These are phyloP conservation scores for Sporisorium scitamineum DNA, from an alignment of 1,284 basidiomycete genomes.

Conservation along the genomic window DNA sequence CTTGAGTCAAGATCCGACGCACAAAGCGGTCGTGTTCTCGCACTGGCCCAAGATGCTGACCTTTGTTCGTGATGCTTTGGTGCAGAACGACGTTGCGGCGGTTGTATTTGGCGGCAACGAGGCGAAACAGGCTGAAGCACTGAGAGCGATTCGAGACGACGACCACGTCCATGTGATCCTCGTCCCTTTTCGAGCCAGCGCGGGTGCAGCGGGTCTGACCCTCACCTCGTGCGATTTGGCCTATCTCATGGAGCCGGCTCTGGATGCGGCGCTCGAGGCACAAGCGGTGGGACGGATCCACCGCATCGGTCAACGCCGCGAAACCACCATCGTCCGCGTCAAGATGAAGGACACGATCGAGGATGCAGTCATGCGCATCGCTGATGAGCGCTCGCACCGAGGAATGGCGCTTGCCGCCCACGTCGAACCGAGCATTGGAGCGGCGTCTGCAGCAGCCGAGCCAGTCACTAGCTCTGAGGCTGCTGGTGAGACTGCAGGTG, in stretches of 20 bases:
- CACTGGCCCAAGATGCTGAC: slow-evolving; percentile 53
- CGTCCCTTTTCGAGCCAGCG: slow-evolving; percentile 50
- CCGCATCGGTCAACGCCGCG: slow-evolving; percentile 50
- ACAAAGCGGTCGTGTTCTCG: slow-evolving; percentile 56
- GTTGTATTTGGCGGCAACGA: slow-evolving; percentile 44
- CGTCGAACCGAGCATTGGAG: not conserved
- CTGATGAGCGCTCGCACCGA: slow-evolving; percentile 35
- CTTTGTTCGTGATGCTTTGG: slow-evolving; percentile 42
- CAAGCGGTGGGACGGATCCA: slow-evolving; percentile 53
- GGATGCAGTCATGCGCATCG: slow-evolving; percentile 50
- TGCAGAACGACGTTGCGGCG: slow-evolving; percentile 37
- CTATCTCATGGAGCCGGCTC: slow-evolving; percentile 52
- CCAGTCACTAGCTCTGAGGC: not conserved
- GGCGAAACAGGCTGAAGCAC: slow-evolving; percentile 35
- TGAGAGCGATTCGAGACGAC: slow-evolving; percentile 52
- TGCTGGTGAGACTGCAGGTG: not conserved
- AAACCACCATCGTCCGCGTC: slow-evolving; percentile 50
- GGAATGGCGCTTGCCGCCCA: slow-evolving; percentile 44
- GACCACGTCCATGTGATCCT: slow-evolving; percentile 40
- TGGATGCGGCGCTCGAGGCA: slow-evolving; percentile 50
- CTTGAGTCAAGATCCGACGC: slow-evolving; percentile 29
- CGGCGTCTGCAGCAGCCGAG: not conserved
- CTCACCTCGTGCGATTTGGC: slow-evolving; percentile 52
- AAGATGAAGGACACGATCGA: slow-evolving; percentile 58
- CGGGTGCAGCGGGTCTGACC: slow-evolving; percentile 58